A percentile compares a stretch with the other conserved stretches of the same genome.
phyloP scores from a whole-genome alignment of 2,329 filamentous ascomycete genomes.

The Nigrograna mackinnonii region DNA sequence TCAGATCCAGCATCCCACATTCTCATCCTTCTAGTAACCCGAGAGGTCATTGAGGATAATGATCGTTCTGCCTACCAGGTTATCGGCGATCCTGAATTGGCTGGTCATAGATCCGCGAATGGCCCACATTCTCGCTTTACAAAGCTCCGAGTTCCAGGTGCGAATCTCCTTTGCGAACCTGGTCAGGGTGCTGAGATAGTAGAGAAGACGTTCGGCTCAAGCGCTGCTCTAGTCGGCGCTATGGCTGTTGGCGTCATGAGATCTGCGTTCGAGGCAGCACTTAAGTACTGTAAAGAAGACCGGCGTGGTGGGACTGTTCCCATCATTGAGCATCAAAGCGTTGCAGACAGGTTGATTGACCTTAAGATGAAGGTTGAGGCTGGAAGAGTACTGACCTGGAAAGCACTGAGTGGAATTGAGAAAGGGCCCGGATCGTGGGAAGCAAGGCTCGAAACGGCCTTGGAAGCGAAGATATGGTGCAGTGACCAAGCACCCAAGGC shows the following conservation, averaged over 20 bases:
- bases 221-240: slow-evolving; percentile 56
- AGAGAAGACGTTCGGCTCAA: slow-evolving; percentile 47
- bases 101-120: slow-evolving; percentile 53
- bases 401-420: slow-evolving; percentile 51
- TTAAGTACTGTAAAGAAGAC: slow-evolving; percentile 55
- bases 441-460: slow-evolving; percentile 48
- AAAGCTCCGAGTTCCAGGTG: slow-evolving; percentile 51
- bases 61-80: slow-evolving; percentile 48
- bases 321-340: slow-evolving; percentile 54
- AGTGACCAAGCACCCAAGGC: slow-evolving; percentile 55
- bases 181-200: slow-evolving; percentile 50
- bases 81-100: slow-evolving; percentile 48
- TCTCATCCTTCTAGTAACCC: slow-evolving; percentile 56
- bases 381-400: slow-evolving; percentile 56
- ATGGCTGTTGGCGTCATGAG: slow-evolving; percentile 60
- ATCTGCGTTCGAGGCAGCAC: slow-evolving; percentile 55
- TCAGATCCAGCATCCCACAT: slow-evolving; percentile 40
- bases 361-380: slow-evolving; percentile 59
- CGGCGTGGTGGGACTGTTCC: slow-evolving; percentile 48
- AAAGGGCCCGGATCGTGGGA: slow-evolving; percentile 46
- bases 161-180: slow-evolving; percentile 51
- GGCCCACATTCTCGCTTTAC: slow-evolving; percentile 55
- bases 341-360: slow-evolving; percentile 56
- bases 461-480: slow-evolving; percentile 57
- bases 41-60: slow-evolving; percentile 52